Base-by-base conservation (phyloP, 306 rosid species). In the Prunus padus region DNA sequence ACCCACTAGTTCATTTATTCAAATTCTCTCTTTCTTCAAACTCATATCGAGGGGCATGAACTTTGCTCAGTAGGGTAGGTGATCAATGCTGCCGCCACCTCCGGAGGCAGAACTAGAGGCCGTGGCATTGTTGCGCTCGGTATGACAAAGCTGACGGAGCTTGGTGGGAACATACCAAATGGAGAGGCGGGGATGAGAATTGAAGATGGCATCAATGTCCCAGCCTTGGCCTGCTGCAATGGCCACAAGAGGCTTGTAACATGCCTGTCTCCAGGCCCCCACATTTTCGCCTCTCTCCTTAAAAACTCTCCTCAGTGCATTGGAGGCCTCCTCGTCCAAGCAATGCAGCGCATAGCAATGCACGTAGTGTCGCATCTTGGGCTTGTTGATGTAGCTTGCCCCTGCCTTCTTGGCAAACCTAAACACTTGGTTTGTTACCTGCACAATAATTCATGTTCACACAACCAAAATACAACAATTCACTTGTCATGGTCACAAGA, bases 321-420 rank as follows among this genome's bases (percentile, higher is more conserved):
- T 87, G 4, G 98, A 95, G 0, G 65, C 93, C 40, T 85, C 89
- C 81, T 87, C 96, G 78, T 95, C 93, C 7, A 95, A 82, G 80
- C 96, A 92, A 67, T 95, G 98, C 67, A 95, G 77, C 0, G 98
- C 98, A 22, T 92, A 92, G 81, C 98, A 94, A 69, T 92, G 98
- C 51, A 95, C 98, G 65, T 95, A 95, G 84, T 95, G 98, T n/a
- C 98, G 69, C 98, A 95, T 95, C 73, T 95, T 95, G 0, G 98
- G 98, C 89, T 95, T 95, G 92, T 95, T 95, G 5, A 95, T 95
- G 87, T 95, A 89, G 79, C 91, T 92, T 1, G 97, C 97, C 26
- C 99, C 99, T 14, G 91, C 96, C 56, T 86, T 90, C 86, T 92
- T 92, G 0, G 97, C 97, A 66, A 76, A 90, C 89, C 96, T 86